A percentile compares a stretch with the other conserved stretches of the same genome.
phyloP scores from a whole-genome alignment of 2,329 filamentous ascomycete genomes.

The Colletotrichum tropicale region DNA sequence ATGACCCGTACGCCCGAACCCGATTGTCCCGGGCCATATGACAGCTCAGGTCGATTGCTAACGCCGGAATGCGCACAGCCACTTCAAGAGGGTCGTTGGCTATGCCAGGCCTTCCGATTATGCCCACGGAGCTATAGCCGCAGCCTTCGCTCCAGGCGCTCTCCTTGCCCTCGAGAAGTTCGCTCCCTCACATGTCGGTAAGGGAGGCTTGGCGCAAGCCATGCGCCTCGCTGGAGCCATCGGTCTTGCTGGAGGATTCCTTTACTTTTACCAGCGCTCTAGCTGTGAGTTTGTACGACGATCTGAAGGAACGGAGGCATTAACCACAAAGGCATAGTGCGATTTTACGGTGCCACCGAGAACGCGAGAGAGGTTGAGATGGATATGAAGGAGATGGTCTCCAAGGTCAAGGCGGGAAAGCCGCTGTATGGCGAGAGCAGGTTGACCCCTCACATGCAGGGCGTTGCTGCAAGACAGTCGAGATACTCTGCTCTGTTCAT shows the following conservation, averaged over 20 bases:
- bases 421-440: constrained; percentile 83
- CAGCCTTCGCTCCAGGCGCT: constrained; percentile 73
- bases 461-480: constrained; percentile 89
- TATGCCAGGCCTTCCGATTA: constrained; percentile 92
- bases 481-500: constrained; percentile 86
- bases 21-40: background rate
- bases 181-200: constrained; percentile 83
- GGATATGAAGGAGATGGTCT: constrained; percentile 99
- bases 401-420: constrained; percentile 91
- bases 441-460: constrained; percentile 89
- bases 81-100: constrained; percentile 86
- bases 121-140: constrained; percentile 68
- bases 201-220: constrained; percentile 79
- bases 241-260: constrained; percentile 77
- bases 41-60: background rate
- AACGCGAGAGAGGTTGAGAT: constrained; percentile 90
- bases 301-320: background rate
- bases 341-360: constrained; percentile 95
- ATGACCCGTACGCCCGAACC: constrained; percentile 66
- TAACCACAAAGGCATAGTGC: constrained; percentile 58
- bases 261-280: constrained; percentile 85
- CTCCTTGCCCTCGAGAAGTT: constrained; percentile 84
- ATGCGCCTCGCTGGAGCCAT: constrained; percentile 81
- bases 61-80: constrained; percentile 54
- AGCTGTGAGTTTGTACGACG: constrained; percentile 63